Base-by-base conservation (phyloP, 257 asterid genomes). In the Scutellaria galericulata region DNA sequence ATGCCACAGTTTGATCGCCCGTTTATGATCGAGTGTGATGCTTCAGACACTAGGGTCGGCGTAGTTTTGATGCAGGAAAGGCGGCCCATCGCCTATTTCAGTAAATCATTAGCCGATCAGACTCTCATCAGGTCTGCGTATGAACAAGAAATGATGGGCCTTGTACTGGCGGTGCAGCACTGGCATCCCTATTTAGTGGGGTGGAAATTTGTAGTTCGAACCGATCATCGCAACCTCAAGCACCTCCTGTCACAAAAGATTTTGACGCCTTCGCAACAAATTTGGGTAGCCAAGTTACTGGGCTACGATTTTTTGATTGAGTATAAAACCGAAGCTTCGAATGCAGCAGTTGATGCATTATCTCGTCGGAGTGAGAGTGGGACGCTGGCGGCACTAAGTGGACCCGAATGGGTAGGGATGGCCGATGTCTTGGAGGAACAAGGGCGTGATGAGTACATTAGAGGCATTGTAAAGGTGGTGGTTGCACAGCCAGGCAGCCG, bases 11-110 rank as follows among this genome's bases (percentile, higher is more conserved):
- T 22, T 22, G 62, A 56, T 56, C 40, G n/a, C 0, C 14, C 13
- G 6, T 56, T 56, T 56, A 41, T 56, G 5, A 13, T 56, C 7
- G 40, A 22, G 11, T 22, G 40, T 2, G 62, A 56, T 20, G 62
- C 62, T 0, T 22, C 10, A 1, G 5, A 5, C 8, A 41, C 46
- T 1, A 3, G 46, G 1, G 46, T 41, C 8, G 46, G 46, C 4
- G 62, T 39, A 37, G 62, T 56, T 8, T 24, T 56, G 11, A 56
- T 56, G 62, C 62, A 56, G 9, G 40, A 56, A 5, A 11, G 41
- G 2, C 14, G 62, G 5, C 62, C 62, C n/a, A 56, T 56, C 22
- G 62, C 62, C 5, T 56, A 56, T 6, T 56, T 56, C 62, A 54
- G 60, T 9, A 54, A 54, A 7, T 15, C 60, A 1, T 18, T 54